These are phyloP conservation scores for Bolboschoenus planiculmis DNA, from an alignment of 176 grass and related monocot species.

Conservation along the genomic window DNA sequence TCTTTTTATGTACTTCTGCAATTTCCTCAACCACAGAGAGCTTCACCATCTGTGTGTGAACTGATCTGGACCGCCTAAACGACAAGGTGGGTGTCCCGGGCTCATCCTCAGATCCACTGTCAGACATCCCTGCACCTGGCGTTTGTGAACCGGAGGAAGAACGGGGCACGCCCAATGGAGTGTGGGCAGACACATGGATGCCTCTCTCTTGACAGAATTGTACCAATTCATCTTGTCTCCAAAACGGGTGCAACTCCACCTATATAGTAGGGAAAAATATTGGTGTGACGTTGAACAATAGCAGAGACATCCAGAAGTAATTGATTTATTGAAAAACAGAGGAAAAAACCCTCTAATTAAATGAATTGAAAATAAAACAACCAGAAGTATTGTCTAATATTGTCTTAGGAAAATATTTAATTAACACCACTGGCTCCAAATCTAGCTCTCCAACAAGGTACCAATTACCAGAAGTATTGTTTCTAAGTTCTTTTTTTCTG, in stretches of 20 bases:
- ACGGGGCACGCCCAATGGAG: slow-evolving; percentile 34
- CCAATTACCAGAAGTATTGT: background rate
- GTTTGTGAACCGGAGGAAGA: slow-evolving; percentile 20
- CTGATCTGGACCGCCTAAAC: slow-evolving; percentile 40
- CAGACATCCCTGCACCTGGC: slow-evolving; percentile 25
- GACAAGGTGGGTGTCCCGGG: slow-evolving; percentile 35
- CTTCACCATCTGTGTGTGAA: slow-evolving; percentile 40
- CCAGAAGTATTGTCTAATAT: background rate
- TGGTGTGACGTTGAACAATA: background rate
- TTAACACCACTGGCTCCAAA: background rate
- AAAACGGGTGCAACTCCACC: slow-evolving; percentile 46
- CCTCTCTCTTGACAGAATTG: slow-evolving; percentile 41
- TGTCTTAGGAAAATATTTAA: background rate
- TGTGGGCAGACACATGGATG: slow-evolving; percentile 45
- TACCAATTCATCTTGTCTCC: slow-evolving; percentile 42
- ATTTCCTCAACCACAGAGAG: slow-evolving; percentile 38
- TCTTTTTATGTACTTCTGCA: slow-evolving; percentile 35
- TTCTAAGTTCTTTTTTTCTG: background rate
- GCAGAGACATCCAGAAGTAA: background rate
- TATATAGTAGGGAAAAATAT: slow-evolving; percentile 12
- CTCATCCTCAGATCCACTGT: slow-evolving; percentile 49
- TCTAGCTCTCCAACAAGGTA: background rate
- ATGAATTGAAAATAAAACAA: background rate
- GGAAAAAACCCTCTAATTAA: background rate
- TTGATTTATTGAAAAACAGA: background rate